Conservation (phyloP, 257 asterid genomes). For the Solanum rostratum region DNA sequence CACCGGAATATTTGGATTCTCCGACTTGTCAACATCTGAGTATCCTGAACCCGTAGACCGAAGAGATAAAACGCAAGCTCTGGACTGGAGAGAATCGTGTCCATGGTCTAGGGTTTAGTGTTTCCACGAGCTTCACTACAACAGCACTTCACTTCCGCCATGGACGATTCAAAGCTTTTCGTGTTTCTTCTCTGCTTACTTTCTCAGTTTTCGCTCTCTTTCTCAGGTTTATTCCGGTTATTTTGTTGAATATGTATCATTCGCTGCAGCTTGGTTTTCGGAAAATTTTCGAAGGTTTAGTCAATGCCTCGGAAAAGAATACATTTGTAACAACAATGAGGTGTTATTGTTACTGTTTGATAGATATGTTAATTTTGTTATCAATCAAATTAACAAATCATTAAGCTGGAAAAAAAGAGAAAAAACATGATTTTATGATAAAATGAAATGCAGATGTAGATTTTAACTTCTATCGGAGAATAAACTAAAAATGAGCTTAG, state of each 20-base stretch:
- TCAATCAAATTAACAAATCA: not conserved
- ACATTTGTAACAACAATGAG: not conserved
- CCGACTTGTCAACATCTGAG: not conserved
- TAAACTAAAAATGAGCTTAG: not conserved
- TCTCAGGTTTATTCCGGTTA: conserved; percentile 34
- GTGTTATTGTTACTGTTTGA: not conserved
- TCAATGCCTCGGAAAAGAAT: not conserved
- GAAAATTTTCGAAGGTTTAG: not conserved
- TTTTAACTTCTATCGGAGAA: not conserved
- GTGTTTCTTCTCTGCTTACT: conserved; percentile 28
- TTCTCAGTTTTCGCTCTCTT: conserved; percentile 23
- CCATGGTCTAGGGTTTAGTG: conserved; percentile 51
- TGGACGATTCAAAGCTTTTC: conserved; percentile 34
- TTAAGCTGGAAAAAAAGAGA: not conserved
- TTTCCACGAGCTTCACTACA: not conserved
- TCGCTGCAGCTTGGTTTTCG: not conserved
- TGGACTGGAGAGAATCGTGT: not conserved
- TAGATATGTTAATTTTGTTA: not conserved
- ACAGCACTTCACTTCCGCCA: conserved; percentile 11
- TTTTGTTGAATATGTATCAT: not conserved
- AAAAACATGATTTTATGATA: not conserved
- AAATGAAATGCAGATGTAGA: not conserved
- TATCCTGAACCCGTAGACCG: not conserved
- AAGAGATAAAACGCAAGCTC: not conserved
- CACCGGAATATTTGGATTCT: not conserved